Evolutionary conservation across 768 basidiomycete species (phyloP), one percentile per base, ranked within the genome.

Genomic region (Rhizopogon vinicolor): DNA sequence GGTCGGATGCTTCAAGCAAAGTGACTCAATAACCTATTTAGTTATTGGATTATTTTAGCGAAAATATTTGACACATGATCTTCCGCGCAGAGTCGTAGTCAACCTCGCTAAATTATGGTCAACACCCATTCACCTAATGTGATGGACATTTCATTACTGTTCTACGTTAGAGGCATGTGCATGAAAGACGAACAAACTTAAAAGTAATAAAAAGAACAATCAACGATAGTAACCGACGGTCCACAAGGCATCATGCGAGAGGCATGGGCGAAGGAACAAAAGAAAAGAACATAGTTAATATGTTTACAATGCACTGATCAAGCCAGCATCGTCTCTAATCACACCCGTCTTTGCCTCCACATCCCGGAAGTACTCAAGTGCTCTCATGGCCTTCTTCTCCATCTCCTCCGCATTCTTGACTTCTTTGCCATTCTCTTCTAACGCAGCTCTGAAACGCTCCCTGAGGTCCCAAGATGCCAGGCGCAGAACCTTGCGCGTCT

Each of bases 401-500:
- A 78, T 76, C 64, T 88, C 87, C 73, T 94, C 92, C 44, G 85
- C 85, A 48, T 75, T 77, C 63, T 78, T 79, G 14, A 96, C 93
- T 65, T 95, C 92, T 64, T 80, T 81, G 39, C 77, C 80, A 43
- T 84, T 75, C 66, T 89, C 86, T 62, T 98, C 93, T 77, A 93
- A 81, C 16, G 91, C 88, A 3, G 73, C 75, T 54, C 83, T 78
- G 77, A 93, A 96, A 42, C 87, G 80, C 71, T 91, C 89, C 62
- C 81, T 81, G 57, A 95, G 66, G 69, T 98, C 95, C 92, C 92
- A 98, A 19, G 89, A 85, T 18, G 91, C 95, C 31, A 93, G 70
- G 46, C 95, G 78, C 56, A 99, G 74, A 44, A 99, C 96, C 75
- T 98, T 98, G 63, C 96, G 81, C 22, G 93, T 91, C 79, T 98